Percentiles rank a stretch among this genome's conserved stretches.
phyloP scores from a whole-genome alignment of 257 asterid species.

The Asclepias syriaca region DNA sequence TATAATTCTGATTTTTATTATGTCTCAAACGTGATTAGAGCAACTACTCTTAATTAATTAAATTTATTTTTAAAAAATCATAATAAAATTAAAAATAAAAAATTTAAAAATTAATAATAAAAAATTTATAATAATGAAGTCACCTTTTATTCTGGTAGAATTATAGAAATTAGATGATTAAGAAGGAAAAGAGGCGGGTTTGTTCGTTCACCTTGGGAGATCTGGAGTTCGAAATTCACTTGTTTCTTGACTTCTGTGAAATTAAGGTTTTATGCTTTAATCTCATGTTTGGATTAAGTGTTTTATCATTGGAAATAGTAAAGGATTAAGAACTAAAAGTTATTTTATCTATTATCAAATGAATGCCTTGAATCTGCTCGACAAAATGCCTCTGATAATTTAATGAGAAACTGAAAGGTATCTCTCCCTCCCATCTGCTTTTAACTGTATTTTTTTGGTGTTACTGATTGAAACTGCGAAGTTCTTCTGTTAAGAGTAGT shows the following conservation, averaged over 20 bases:
- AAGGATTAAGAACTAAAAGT: background rate
- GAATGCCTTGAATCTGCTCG: conserved; percentile 31
- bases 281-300: background rate
- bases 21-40: too few relatives aligned
- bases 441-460: background rate
- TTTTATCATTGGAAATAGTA: background rate
- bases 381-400: conserved; percentile 27
- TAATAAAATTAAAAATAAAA: too few relatives aligned
- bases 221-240: background rate
- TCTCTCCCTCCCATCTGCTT: background rate
- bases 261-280: background rate
- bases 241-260: background rate
- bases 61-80: too few relatives aligned
- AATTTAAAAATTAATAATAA: too few relatives aligned
- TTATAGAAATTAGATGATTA: too few relatives aligned
- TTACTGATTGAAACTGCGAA: background rate
- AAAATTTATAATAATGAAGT: too few relatives aligned
- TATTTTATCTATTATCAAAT: background rate
- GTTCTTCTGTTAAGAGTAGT: background rate
- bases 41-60: too few relatives aligned
- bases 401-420: background rate
- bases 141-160: too few relatives aligned
- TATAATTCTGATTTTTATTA: too few relatives aligned
- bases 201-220: background rate
- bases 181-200: too few relatives aligned